A percentile compares a stretch with the other conserved stretches of the same genome.
phyloP scores from a whole-genome alignment of 75 land plant species.

The Cunninghamia lanceolata region DNA sequence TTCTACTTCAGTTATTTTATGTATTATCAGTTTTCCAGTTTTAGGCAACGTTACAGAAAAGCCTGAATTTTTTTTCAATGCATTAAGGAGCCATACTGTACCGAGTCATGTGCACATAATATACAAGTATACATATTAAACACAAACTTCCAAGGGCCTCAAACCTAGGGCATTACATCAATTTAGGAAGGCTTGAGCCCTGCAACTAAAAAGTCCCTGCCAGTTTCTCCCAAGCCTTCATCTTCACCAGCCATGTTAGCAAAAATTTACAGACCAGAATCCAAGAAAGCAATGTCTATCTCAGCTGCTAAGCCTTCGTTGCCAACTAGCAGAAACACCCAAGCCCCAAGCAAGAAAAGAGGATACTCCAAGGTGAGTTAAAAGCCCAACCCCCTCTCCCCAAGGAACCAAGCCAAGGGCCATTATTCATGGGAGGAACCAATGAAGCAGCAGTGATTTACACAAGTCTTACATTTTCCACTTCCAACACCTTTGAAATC shows the following conservation, averaged over 20 bases:
- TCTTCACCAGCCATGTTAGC: background rate
- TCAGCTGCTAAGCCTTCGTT: background rate
- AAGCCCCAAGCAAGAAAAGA: background rate
- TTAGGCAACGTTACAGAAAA: no score
- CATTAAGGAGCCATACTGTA: no score
- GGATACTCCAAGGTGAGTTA: background rate
- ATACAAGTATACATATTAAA: no score
- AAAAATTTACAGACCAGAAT: background rate
- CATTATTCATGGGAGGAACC: background rate
- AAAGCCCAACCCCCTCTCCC: background rate
- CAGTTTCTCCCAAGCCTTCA: background rate
- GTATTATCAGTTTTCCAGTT: no score
- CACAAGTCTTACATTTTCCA: background rate
- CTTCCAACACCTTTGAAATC: background rate
- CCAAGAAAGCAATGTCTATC: background rate
- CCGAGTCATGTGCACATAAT: no score
- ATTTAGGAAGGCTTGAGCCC: background rate
- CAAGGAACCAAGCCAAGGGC: background rate
- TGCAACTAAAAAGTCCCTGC: no score
- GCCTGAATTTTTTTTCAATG: no score
- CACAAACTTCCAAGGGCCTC: background rate
- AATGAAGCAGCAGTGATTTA: background rate
- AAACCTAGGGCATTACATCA: background rate
- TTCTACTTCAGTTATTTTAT: no score
- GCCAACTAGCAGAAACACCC: background rate